Conservation (phyloP, 257 asterid genomes). For the Capsicum rhomboideum region DNA sequence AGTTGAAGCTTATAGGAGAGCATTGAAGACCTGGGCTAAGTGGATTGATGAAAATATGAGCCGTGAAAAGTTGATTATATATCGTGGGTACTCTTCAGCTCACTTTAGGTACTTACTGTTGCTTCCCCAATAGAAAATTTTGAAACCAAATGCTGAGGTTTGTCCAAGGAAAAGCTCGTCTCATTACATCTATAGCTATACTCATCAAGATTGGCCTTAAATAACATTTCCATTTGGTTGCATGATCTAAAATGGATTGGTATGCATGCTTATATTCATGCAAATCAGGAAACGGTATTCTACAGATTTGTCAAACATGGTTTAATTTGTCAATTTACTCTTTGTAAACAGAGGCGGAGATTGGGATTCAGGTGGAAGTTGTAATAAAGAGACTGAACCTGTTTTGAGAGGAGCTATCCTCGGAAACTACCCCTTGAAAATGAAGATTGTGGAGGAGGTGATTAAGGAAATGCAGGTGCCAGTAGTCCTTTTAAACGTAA, state of each 20-base stretch:
- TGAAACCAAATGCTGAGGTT: background rate
- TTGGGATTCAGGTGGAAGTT: conserved; percentile 98
- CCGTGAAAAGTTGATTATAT: conserved; percentile 47
- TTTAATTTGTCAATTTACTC: background rate
- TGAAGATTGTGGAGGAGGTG: conserved; percentile 70
- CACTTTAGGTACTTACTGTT: conserved; percentile 62
- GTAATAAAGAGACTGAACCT: conserved; percentile 77
- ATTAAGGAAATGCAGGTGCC: conserved; percentile 47
- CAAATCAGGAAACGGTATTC: background rate
- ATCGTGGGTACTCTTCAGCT: conserved; percentile 97
- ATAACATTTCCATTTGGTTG: background rate
- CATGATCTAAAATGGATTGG: background rate
- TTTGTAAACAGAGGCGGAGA: conserved; percentile 77
- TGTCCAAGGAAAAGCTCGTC: background rate
- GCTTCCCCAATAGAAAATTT: background rate
- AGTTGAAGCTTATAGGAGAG: conserved; percentile 83
- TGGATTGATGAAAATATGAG: conserved; percentile 54
- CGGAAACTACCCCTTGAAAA: conserved; percentile 69
- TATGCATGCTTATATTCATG: no score
- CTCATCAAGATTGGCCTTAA: background rate
- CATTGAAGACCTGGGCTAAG: conserved; percentile 82
- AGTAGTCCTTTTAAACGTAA: conserved; percentile 57
- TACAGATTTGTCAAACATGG: background rate
- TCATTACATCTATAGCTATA: background rate
- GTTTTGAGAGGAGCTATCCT: conserved; percentile 56